A percentile compares a stretch with the other conserved stretches of the same genome.
Evolutionary conservation across 371 early-diverging fungal species (phyloP).

Genomic region (Lichtheimia ramosa): DNA sequence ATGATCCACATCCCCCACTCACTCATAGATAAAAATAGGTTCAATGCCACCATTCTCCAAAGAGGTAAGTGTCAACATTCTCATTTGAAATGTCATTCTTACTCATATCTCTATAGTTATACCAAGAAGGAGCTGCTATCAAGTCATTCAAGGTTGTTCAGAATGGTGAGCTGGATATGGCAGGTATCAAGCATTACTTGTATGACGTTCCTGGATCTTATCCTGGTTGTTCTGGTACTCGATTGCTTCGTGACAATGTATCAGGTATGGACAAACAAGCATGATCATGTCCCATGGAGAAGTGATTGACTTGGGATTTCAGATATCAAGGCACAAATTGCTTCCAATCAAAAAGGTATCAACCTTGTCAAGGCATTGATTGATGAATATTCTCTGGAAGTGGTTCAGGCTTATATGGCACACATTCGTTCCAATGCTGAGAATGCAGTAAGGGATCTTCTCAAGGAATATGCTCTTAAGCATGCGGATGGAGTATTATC

Average conservation of each 20-base stretch:
- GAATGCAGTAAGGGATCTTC: constrained; percentile 76
- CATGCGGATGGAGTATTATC: constrained; percentile 51
- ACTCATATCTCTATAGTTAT: constrained; percentile 41
- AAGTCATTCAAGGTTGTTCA: constrained; percentile 87
- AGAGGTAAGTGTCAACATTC: constrained; percentile 36
- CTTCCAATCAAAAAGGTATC: constrained; percentile 96
- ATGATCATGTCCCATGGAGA: background rate
- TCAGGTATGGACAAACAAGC: constrained; percentile 46
- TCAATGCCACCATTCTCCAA: constrained; percentile 86
- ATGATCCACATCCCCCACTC: constrained; percentile 1
- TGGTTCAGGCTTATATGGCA: constrained; percentile 93
- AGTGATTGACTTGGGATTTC: background rate
- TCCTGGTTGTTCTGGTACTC: constrained; percentile 86
- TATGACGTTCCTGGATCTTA: constrained; percentile 81
- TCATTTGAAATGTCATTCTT: background rate
- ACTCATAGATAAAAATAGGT: constrained; percentile 20
- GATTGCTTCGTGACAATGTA: constrained; percentile 84
- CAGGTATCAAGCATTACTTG: constrained; percentile 71
- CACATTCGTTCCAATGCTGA: constrained; percentile 87
- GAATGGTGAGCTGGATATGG: constrained; percentile 76
- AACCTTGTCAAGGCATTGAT: constrained; percentile 79
- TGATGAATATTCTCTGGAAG: constrained; percentile 79
- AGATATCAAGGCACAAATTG: constrained; percentile 94
- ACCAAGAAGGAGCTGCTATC: constrained; percentile 93
- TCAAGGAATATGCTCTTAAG: constrained; percentile 56